Evolutionary conservation across 345 rosid species (phyloP), one percentile per base, ranked within the genome.

Genomic region (Camelina hispida): DNA sequence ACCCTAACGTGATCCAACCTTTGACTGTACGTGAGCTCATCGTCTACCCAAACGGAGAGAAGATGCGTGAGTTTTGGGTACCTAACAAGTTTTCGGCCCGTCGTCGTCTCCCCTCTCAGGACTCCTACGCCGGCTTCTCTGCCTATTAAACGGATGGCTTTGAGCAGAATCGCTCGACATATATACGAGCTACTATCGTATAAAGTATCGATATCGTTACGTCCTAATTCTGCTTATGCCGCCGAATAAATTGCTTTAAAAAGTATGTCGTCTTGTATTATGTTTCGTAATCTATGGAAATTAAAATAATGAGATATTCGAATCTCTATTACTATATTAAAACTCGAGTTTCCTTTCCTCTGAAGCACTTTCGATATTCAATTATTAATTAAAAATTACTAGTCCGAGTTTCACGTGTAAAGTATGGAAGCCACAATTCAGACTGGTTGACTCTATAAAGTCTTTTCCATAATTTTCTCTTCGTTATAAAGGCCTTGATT

Each of bases 1-100:
- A 79, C 11, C 43, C 18, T 2, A 59, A 46, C 32, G 78, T 79
- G 37, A 1, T 73, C 46, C 63, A 37, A 1, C 81, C 81, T 0
- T 68, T 79, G 81, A 79, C 30, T 1, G n/a, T 62, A 0, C 77
- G 81, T 47, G 81, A 79, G 71, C 62, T 79, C 5, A 72, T 66
- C 12, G 70, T 61, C 1, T 77, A 16, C 17, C 80, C 77, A 10
- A 20, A 2, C 7, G 44, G 28, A 8, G 52, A 18, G 11, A 58
- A 57, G 9, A 77, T 77, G 77, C 80, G 10, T 48, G 80, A 77
- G 62, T 50, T 8, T 18, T 77, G 64, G 63, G 56, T 44, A 0
- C 38, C 77, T 2, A 34, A 65, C 52, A 57, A 2, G 37, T 2
- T 1, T 1, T 63, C 63, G 18, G 9, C 14, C 20, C 63, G 62